Conservation (phyloP, 2,329 filamentous ascomycete species). For the Xenosphaeropsis pyriputrescens region DNA sequence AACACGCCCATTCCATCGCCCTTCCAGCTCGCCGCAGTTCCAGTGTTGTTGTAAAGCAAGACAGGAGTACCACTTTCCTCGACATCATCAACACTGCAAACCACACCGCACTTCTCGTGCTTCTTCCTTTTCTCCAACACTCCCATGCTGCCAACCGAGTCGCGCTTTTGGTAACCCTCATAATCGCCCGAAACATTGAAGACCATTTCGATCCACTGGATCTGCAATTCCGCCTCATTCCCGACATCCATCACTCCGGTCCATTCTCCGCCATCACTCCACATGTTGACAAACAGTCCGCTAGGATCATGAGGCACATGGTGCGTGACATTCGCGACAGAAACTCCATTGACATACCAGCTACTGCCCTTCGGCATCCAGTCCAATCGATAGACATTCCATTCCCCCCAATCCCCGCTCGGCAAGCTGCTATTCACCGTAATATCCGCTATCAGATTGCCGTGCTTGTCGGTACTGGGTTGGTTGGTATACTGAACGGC, state of each 20-base stretch:
- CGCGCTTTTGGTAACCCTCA: neutral
- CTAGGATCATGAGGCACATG: slow-evolving; percentile 12
- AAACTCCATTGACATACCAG: slow-evolving; percentile 16
- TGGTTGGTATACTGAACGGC: slow-evolving; percentile 17
- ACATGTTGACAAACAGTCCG: slow-evolving; percentile 16
- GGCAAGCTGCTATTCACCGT: slow-evolving; percentile 12
- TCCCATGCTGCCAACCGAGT: neutral
- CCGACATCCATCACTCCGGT: slow-evolving; percentile 14
- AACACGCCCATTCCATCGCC: no score
- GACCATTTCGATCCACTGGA: slow-evolving; percentile 18
- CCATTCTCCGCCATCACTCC: slow-evolving; percentile 16
- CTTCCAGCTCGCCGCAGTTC: neutral
- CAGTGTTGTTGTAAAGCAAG: slow-evolving; percentile 1
- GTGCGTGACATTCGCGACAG: slow-evolving; percentile 12
- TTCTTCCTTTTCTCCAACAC: neutral
- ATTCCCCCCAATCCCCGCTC: slow-evolving; percentile 11
- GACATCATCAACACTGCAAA: slow-evolving; percentile 1
- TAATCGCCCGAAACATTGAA: slow-evolving; percentile 14
- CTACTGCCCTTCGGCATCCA: slow-evolving; percentile 14
- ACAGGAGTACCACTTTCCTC: neutral
- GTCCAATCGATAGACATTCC: slow-evolving; percentile 16
- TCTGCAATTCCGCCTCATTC: slow-evolving; percentile 14
- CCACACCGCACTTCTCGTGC: neutral
- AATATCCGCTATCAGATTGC: slow-evolving; percentile 7
- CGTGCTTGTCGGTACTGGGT: slow-evolving; percentile 9